These are phyloP conservation scores for Plasmodium yoelii DNA, from an alignment of 169 alveolate species.

Conservation along the genomic window DNA sequence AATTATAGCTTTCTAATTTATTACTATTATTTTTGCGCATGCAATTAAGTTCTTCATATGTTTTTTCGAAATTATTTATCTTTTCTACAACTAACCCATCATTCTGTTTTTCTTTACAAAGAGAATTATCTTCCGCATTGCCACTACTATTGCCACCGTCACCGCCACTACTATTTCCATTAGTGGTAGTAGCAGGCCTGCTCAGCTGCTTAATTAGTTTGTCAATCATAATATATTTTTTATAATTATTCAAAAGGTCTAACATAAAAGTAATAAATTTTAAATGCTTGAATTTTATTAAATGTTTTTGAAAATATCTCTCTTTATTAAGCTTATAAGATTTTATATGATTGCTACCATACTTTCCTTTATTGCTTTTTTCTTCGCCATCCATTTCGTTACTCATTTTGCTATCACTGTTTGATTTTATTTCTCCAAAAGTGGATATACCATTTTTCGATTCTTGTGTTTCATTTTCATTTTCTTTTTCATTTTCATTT, in stretches of 20 bases:
- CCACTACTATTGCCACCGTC: too few relatives aligned
- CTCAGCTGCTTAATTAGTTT: too few relatives aligned
- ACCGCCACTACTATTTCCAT: too few relatives aligned
- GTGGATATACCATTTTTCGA: not conserved
- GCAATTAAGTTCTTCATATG: too few relatives aligned
- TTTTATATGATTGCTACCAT: not conserved
- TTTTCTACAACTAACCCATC: not conserved
- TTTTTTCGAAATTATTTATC: too few relatives aligned
- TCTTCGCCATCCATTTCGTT: not conserved
- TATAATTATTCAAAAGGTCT: not conserved
- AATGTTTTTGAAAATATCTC: not conserved
- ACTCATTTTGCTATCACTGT: not conserved
- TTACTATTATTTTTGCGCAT: too few relatives aligned
- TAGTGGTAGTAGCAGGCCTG: too few relatives aligned
- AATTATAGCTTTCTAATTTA: too few relatives aligned
- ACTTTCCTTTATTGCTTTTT: not conserved
- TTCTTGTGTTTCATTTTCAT: too few relatives aligned
- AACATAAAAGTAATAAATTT: not conserved
- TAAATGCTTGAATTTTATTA: not conserved
- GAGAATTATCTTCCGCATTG: too few relatives aligned
- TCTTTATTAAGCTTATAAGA: not conserved
- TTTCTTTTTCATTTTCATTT: too few relatives aligned
- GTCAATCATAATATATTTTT: conserved; percentile 1
- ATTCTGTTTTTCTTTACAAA: not conserved
- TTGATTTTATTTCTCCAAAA: too few relatives aligned